Conservation (phyloP, 768 basidiomycete species). For the Imleria badia region DNA sequence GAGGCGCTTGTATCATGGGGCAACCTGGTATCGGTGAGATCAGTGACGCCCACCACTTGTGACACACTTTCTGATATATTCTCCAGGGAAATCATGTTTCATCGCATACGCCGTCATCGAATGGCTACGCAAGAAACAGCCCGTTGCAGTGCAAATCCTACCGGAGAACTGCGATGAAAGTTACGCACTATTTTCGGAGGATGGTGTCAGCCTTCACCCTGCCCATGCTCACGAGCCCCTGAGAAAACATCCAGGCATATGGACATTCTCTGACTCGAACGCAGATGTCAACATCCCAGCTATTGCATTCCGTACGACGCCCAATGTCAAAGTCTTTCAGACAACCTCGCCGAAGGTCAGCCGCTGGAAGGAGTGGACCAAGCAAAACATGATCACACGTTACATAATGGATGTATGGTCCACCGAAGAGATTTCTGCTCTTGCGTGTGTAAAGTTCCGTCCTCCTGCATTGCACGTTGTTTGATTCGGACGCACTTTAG, state of each 20-base stretch:
- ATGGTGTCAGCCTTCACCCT: neutral
- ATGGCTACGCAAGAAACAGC: neutral
- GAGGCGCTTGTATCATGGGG: constrained; percentile 1
- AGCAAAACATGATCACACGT: neutral
- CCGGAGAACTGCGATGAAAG: neutral
- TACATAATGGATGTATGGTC: constrained; percentile 6
- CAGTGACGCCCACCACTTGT: neutral
- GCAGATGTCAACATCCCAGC: neutral
- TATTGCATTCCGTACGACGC: neutral
- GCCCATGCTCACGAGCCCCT: neutral
- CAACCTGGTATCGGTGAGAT: constrained; percentile 10
- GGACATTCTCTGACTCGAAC: constrained; percentile 6
- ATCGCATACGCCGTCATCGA: constrained; percentile 8
- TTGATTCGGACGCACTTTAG: neutral
- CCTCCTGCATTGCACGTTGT: neutral
- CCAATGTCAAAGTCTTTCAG: constrained; percentile 1
- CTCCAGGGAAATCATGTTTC: constrained; percentile 4
- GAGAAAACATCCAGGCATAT: neutral
- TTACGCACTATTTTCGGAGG: neutral
- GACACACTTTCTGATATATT: neutral
- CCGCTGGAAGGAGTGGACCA: constrained; percentile 8
- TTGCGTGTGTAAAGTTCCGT: neutral
- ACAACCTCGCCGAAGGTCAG: neutral
- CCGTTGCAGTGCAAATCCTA: constrained; percentile 1
- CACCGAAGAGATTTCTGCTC: neutral